These are phyloP conservation scores for Carpinus fangiana DNA, from an alignment of 306 rosid genomes.

Conservation along the genomic window DNA sequence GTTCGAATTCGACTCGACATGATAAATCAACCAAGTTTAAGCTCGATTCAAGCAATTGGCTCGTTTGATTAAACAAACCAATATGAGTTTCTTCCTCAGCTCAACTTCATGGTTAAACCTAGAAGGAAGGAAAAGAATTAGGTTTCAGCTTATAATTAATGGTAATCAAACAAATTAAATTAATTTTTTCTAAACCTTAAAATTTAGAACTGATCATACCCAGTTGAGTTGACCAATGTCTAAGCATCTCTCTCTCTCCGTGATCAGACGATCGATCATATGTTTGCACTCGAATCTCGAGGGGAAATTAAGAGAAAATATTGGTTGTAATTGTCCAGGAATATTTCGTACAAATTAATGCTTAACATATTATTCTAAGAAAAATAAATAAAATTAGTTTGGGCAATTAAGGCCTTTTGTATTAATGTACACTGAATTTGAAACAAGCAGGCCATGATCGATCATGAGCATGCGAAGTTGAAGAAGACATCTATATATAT, in stretches of 20 bases:
- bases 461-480: background rate
- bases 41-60: too few species aligned
- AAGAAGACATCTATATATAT: background rate
- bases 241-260: background rate
- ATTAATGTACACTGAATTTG: background rate
- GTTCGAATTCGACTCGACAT: too few species aligned
- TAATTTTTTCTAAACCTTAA: background rate
- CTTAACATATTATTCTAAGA: background rate
- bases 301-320: background rate
- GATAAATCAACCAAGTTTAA: too few species aligned
- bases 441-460: background rate
- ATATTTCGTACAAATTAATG: background rate
- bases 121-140: background rate
- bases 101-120: background rate
- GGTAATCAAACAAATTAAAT: background rate
- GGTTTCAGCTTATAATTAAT: background rate
- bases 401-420: background rate
- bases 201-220: background rate
- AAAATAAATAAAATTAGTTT: background rate
- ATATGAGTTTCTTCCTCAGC: too few species aligned
- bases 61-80: too few species aligned
- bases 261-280: background rate
- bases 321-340: background rate
- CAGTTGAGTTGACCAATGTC: slow-evolving; percentile 28
- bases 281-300: slow-evolving; percentile 20